phyloP scores from a whole-genome alignment of 306 rosid genomes.

The Cucumis hystrix region DNA sequence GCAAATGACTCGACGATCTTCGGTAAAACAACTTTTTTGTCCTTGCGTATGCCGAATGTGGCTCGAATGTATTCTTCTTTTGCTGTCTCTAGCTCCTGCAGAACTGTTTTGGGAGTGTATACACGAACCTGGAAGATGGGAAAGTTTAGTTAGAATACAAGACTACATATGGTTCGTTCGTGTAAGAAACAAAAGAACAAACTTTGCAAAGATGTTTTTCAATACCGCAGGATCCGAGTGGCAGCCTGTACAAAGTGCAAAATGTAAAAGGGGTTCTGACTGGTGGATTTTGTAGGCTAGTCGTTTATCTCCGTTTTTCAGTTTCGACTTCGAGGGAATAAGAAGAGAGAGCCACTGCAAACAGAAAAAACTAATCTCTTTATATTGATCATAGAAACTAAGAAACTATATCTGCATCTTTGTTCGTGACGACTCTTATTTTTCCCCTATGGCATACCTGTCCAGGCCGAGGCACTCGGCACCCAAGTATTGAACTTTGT shows the following conservation, averaged over 20 bases:
- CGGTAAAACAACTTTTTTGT: slow-evolving; percentile 58
- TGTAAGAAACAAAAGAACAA: neutral
- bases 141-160: neutral
- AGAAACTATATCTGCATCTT: neutral
- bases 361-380: slow-evolving; percentile 4
- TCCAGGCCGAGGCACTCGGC: slow-evolving; percentile 83
- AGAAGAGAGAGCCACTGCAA: slow-evolving; percentile 69
- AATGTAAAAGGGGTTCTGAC: slow-evolving; percentile 63
- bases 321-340: slow-evolving; percentile 51
- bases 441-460: slow-evolving; percentile 36
- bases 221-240: slow-evolving; percentile 90
- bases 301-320: slow-evolving; percentile 51
- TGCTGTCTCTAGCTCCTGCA: slow-evolving; percentile 14
- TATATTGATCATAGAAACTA: neutral
- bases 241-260: slow-evolving; percentile 84
- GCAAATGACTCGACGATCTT: slow-evolving; percentile 66
- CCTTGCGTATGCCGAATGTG: slow-evolving; percentile 72
- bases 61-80: slow-evolving; percentile 12
- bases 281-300: slow-evolving; percentile 56
- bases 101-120: slow-evolving; percentile 15
- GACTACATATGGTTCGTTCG: neutral
- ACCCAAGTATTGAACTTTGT: slow-evolving; percentile 70
- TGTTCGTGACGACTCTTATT: neutral
- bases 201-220: neutral
- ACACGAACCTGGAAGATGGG: slow-evolving; percentile 45